Percentiles rank a stretch among this genome's conserved stretches.
These are phyloP conservation scores for Monosporascus sp. DNA, from an alignment of 2,329 filamentous ascomycete genomes.

Conservation along the genomic window DNA sequence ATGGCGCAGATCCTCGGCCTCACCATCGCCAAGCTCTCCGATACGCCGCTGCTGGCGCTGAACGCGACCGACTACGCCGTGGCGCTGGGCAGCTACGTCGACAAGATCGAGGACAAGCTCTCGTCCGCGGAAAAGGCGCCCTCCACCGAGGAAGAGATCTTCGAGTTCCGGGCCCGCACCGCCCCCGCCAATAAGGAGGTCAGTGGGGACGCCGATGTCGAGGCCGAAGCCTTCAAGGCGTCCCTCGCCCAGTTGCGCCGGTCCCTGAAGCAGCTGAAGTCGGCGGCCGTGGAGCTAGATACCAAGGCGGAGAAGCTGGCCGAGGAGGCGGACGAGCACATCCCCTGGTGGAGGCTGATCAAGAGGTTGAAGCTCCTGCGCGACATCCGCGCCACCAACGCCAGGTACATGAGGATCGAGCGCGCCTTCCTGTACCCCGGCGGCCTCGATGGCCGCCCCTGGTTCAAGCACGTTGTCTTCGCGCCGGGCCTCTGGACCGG, in stretches of 20 bases:
- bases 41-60: slow-evolving; percentile 58
- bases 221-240: slow-evolving; percentile 32
- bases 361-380: slow-evolving; percentile 59
- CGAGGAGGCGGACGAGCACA: slow-evolving; percentile 35
- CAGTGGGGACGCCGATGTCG: slow-evolving; percentile 21
- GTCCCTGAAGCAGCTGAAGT: slow-evolving; percentile 26
- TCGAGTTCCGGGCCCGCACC: slow-evolving; percentile 20
- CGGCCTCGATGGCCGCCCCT: slow-evolving; percentile 72
- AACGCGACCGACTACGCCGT: slow-evolving; percentile 59
- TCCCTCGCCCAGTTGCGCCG: slow-evolving; percentile 33
- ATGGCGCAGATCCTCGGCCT: slow-evolving; percentile 62
- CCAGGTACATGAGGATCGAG: slow-evolving; percentile 79
- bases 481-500: slow-evolving; percentile 89
- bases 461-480: slow-evolving; percentile 96
- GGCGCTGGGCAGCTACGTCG: slow-evolving; percentile 47
- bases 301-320: slow-evolving; percentile 33
- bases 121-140: slow-evolving; percentile 17
- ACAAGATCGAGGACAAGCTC: slow-evolving; percentile 45
- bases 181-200: slow-evolving; percentile 3
- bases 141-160: slow-evolving; percentile 23
- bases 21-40: slow-evolving; percentile 54
- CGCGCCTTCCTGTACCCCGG: slow-evolving; percentile 68
- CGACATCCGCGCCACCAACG: slow-evolving; percentile 63
- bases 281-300: slow-evolving; percentile 40
- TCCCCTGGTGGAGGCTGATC: slow-evolving; percentile 77